Percentiles rank a stretch among this genome's conserved stretches.
phyloP scores from a whole-genome alignment of 2,329 filamentous ascomycete species.

The Exserohilum rostratum region DNA sequence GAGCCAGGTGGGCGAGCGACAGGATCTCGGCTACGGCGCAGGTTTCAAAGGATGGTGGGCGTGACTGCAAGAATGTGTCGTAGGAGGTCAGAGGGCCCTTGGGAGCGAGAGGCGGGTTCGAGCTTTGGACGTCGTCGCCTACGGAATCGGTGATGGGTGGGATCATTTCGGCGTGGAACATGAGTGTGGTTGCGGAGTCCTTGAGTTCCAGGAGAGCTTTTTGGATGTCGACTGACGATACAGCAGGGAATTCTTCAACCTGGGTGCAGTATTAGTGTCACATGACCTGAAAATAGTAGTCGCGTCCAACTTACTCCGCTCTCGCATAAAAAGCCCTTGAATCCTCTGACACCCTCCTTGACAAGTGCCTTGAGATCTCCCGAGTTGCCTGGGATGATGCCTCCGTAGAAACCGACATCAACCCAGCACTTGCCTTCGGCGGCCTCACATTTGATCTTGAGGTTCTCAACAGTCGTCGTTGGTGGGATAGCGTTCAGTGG shows the following conservation, averaged over 20 bases:
- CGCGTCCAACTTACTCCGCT: slow-evolving; percentile 77
- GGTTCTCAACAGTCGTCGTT: slow-evolving; percentile 82
- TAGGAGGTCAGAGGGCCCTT: slow-evolving; percentile 77
- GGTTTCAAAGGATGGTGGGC: slow-evolving; percentile 88
- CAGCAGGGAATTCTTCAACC: slow-evolving; percentile 94
- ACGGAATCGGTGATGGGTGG: slow-evolving; percentile 83
- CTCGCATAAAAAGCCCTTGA: slow-evolving; percentile 98
- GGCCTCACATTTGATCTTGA: slow-evolving; percentile 84
- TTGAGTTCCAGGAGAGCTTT: slow-evolving; percentile 82
- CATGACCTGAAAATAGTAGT: not conserved
- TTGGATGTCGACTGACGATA: slow-evolving; percentile 78
- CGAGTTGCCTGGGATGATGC: slow-evolving; percentile 88
- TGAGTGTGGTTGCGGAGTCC: slow-evolving; percentile 83
- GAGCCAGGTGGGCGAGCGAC: slow-evolving; percentile 78
- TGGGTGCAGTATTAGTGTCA: slow-evolving; percentile 47
- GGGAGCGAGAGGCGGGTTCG: slow-evolving; percentile 71
- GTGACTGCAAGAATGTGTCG: slow-evolving; percentile 87
- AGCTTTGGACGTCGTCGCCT: slow-evolving; percentile 74
- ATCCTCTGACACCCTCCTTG: slow-evolving; percentile 84
- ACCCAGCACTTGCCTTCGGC: slow-evolving; percentile 93
- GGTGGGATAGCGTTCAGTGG: slow-evolving; percentile 95
- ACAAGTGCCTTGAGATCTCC: slow-evolving; percentile 80
- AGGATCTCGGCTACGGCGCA: slow-evolving; percentile 89
- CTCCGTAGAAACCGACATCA: slow-evolving; percentile 97
- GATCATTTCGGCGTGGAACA: slow-evolving; percentile 99